A percentile compares a stretch with the other conserved stretches of the same genome.
phyloP scores from a whole-genome alignment of 768 basidiomycete genomes.

The Termitomyces sp. region DNA sequence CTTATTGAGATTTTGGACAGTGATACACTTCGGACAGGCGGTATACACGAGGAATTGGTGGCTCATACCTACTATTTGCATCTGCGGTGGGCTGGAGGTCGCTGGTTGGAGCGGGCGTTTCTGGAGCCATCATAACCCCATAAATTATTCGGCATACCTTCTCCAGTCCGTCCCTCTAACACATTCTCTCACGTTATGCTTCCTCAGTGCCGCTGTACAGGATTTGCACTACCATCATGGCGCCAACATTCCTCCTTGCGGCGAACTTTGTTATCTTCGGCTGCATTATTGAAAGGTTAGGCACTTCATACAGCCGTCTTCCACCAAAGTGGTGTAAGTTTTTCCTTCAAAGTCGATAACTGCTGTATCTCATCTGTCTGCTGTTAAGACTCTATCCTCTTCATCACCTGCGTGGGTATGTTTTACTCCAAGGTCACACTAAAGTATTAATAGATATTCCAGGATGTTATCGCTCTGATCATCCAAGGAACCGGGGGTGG shows the following conservation, averaged over 20 bases:
- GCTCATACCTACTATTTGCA: slow-evolving; percentile 40
- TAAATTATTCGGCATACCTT: slow-evolving; percentile 21
- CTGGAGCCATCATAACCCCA: slow-evolving; percentile 37
- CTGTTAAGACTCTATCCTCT: slow-evolving; percentile 30
- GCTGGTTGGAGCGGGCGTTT: slow-evolving; percentile 51
- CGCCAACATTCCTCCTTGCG: slow-evolving; percentile 52
- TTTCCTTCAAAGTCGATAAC: neutral
- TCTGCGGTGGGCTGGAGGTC: slow-evolving; percentile 44
- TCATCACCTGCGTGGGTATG: slow-evolving; percentile 28
- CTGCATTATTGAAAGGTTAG: slow-evolving; percentile 35
- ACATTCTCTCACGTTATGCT: neutral
- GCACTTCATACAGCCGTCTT: slow-evolving; percentile 45
- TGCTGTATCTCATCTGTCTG: neutral
- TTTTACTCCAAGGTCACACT: neutral
- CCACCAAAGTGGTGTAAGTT: slow-evolving; percentile 32
- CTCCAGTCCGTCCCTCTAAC: slow-evolving; percentile 28
- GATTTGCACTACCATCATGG: slow-evolving; percentile 39
- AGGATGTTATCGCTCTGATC: slow-evolving; percentile 56
- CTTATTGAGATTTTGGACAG: slow-evolving; percentile 18
- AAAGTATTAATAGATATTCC: neutral
- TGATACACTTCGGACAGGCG: slow-evolving; percentile 40
- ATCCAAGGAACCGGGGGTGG: slow-evolving; percentile 64
- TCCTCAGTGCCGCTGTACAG: slow-evolving; percentile 16
- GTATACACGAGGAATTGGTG: slow-evolving; percentile 43
- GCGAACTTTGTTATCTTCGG: slow-evolving; percentile 53